phyloP scores from a whole-genome alignment of 139 green algal genomes.

The Micractinium conductrix region DNA sequence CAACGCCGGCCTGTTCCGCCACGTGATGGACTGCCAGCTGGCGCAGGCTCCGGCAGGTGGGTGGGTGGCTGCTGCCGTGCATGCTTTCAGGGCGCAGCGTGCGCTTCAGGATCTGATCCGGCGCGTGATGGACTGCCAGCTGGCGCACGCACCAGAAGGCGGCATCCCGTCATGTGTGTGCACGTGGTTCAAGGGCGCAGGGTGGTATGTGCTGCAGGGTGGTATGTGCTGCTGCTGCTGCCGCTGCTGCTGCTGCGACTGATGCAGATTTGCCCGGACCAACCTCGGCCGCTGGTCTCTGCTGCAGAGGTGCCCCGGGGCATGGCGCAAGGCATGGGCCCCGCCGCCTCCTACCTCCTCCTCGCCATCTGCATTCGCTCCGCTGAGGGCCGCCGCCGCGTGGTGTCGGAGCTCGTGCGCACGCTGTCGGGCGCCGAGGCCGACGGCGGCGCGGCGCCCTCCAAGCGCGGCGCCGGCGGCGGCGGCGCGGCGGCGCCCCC shows the following conservation, averaged over 20 bases:
- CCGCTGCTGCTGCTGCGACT: too few species aligned
- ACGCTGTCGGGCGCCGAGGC: not conserved
- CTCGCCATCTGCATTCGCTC: slow-evolving; percentile 78
- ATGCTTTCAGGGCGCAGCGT: too few species aligned
- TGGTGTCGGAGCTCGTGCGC: slow-evolving; percentile 77
- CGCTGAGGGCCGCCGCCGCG: slow-evolving; percentile 76
- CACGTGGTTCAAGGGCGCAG: too few species aligned
- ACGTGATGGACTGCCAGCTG: slow-evolving; percentile 76
- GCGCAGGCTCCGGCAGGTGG: slow-evolving; percentile 34
- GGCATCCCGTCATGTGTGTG: too few species aligned
- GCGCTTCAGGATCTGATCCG: too few species aligned
- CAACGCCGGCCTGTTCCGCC: slow-evolving; percentile 43
- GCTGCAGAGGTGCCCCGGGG: slow-evolving; percentile 1
- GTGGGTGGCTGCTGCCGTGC: too few species aligned
- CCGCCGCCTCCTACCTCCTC: slow-evolving; percentile 60
- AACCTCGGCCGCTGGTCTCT: not conserved
- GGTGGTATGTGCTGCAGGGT: too few species aligned
- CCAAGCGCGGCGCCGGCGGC: not conserved
- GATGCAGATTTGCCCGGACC: too few species aligned
- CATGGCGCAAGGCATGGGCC: slow-evolving; percentile 39
- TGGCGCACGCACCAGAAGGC: slow-evolving; percentile 49
- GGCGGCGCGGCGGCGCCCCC: slow-evolving; percentile 16
- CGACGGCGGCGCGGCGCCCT: not conserved
- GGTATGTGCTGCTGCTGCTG: too few species aligned
- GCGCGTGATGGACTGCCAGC: slow-evolving; percentile 71